Evolutionary conservation across 2,329 filamentous ascomycete genomes (phyloP).

Genomic region (Calonectria pseudoreteaudii): DNA sequence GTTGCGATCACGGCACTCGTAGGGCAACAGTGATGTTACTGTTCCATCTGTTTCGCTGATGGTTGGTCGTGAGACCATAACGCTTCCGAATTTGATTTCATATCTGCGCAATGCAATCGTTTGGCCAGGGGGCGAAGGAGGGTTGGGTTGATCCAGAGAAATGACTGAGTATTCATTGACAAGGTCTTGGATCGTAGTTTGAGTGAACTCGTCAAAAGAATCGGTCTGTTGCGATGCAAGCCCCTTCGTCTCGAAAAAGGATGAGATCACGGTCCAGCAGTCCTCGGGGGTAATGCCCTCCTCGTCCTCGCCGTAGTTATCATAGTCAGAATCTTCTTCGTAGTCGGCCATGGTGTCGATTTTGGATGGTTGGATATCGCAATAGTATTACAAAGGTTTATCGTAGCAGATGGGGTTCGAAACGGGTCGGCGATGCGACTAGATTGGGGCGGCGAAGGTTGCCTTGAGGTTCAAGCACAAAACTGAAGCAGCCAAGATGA

Average conservation of each 20-base stretch:
- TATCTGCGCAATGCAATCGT: slow-evolving; percentile 90
- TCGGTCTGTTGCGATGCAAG: slow-evolving; percentile 97
- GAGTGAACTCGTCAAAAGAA: slow-evolving; percentile 97
- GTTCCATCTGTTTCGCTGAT: slow-evolving; percentile 94
- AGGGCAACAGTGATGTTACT: slow-evolving; percentile 86
- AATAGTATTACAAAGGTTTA: neutral
- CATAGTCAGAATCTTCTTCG: slow-evolving; percentile 72
- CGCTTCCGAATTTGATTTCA: slow-evolving; percentile 92
- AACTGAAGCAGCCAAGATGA: slow-evolving; percentile 35
- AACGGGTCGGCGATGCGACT: slow-evolving; percentile 18
- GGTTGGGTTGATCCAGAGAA: slow-evolving; percentile 92
- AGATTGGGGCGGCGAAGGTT: slow-evolving; percentile 12
- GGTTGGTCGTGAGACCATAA: slow-evolving; percentile 89
- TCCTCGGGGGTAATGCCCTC: slow-evolving; percentile 91
- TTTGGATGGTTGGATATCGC: slow-evolving; percentile 1
- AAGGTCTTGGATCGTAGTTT: slow-evolving; percentile 93
- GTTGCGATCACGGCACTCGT: slow-evolving; percentile 95
- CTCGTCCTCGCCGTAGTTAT: slow-evolving; percentile 76
- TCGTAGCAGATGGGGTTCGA: neutral
- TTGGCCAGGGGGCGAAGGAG: slow-evolving; percentile 79
- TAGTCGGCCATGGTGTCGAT: slow-evolving; percentile 64
- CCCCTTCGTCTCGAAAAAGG: slow-evolving; percentile 96
- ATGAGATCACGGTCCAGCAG: slow-evolving; percentile 97
- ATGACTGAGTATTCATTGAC: slow-evolving; percentile 92
- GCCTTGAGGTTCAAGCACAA: slow-evolving; percentile 31